Evolutionary conservation across 345 rosid genomes (phyloP).

Genomic region (Isatis tinctoria): DNA sequence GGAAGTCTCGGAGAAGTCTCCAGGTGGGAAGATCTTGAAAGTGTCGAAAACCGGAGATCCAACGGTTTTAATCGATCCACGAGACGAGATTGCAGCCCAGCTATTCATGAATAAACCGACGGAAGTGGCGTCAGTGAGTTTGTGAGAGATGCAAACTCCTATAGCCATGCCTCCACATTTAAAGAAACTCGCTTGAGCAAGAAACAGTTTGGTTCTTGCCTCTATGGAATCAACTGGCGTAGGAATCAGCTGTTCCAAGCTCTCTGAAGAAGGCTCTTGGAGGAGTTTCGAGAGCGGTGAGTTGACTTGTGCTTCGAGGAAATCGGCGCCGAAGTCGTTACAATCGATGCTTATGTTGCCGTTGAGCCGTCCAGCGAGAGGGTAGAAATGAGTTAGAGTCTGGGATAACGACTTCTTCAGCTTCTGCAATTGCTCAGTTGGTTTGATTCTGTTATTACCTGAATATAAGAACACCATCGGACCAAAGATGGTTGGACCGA

Average conservation of each 20-base stretch:
- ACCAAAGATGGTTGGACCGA: constrained; percentile 34
- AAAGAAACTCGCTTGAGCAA: constrained; percentile 36
- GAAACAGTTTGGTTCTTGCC: constrained; percentile 17
- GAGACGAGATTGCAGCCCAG: constrained; percentile 31
- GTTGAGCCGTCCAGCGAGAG: constrained; percentile 32
- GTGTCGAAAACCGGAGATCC: constrained; percentile 23
- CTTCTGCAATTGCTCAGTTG: constrained; percentile 9
- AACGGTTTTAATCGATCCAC: constrained; percentile 6
- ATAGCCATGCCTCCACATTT: constrained; percentile 35
- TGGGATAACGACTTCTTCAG: constrained; percentile 41
- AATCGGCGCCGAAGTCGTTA: constrained; percentile 34
- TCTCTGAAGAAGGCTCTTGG: constrained; percentile 12
- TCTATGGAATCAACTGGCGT: constrained; percentile 26
- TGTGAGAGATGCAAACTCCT: constrained; percentile 33
- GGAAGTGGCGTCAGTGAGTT: constrained; percentile 25
- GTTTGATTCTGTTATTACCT: background rate
- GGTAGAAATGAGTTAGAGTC: constrained; percentile 46
- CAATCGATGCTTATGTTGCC: constrained; percentile 30
- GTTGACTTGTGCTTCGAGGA: constrained; percentile 32
- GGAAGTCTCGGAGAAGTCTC: constrained; percentile 25
- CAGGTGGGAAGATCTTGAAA: constrained; percentile 18
- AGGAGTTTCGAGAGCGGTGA: constrained; percentile 28
- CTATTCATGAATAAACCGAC: constrained; percentile 21
- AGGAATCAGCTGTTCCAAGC: constrained; percentile 29
- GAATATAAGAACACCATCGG: constrained; percentile 37